Percentiles rank a stretch among this genome's conserved stretches.
phyloP scores from a whole-genome alignment of 331 rosid species.

The Acacia pycnantha region DNA sequence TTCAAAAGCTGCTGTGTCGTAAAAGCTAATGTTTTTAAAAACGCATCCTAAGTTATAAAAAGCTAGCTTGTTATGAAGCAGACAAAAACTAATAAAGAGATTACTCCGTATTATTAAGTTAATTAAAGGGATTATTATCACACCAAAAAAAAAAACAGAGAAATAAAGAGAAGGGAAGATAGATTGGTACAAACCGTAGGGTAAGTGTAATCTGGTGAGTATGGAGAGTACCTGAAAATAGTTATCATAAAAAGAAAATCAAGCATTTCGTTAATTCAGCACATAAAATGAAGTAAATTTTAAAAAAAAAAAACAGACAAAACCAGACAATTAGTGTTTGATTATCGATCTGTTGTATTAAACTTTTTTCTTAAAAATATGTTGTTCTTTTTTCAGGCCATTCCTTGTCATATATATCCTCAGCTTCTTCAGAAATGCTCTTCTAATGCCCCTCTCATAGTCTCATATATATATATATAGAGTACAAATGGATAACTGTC shows the following conservation, averaged over 20 bases:
- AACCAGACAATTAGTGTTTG: background rate
- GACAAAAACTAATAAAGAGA: slow-evolving; percentile 14
- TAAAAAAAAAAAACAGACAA: background rate
- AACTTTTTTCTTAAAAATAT: background rate
- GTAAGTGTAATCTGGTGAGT: slow-evolving; percentile 91
- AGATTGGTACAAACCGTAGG: slow-evolving; percentile 74
- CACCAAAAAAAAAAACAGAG: background rate
- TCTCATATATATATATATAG: background rate
- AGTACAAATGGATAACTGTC: background rate
- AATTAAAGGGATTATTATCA: background rate
- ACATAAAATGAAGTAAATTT: background rate
- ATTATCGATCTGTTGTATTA: background rate
- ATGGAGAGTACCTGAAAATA: slow-evolving; percentile 88
- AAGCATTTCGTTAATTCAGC: background rate
- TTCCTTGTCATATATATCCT: background rate
- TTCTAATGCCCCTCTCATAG: background rate
- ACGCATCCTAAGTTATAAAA: slow-evolving; percentile 49
- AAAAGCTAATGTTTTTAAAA: slow-evolving; percentile 31
- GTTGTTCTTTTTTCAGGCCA: background rate
- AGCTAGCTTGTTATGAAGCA: background rate
- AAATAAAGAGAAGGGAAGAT: background rate
- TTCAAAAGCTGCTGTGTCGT: slow-evolving; percentile 39
- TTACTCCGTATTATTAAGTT: background rate
- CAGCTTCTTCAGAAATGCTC: background rate
- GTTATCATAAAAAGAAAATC: slow-evolving; percentile 1